Conservation (phyloP, 2,329 filamentous ascomycete genomes). For the Chalaropsis thielavioides region DNA sequence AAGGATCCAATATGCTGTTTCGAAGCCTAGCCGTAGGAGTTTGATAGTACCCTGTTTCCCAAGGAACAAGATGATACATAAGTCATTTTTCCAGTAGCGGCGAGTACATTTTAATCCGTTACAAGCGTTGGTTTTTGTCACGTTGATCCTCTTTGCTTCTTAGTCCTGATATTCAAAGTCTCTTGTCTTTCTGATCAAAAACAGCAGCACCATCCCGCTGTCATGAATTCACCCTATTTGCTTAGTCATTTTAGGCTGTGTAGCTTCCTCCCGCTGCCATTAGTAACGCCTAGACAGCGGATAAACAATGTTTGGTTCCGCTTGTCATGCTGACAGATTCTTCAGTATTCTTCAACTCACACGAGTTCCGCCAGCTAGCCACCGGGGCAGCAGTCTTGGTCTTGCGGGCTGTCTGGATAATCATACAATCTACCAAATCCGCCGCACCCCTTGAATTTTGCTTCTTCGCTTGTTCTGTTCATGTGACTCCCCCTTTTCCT, state of each 20-base stretch:
- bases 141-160: background rate
- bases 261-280: constrained; percentile 3
- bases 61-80: background rate
- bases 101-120: background rate
- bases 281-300: background rate
- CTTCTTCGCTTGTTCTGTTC: background rate
- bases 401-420: background rate
- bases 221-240: background rate
- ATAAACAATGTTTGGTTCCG: background rate
- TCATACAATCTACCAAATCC: background rate
- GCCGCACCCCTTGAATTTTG: background rate
- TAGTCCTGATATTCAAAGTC: background rate
- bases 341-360: background rate
- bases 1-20: background rate
- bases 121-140: background rate
- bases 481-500: background rate
- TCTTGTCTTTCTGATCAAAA: background rate
- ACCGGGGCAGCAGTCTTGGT: background rate
- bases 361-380: background rate
- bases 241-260: background rate
- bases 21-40: background rate
- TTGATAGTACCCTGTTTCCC: background rate
- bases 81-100: background rate
- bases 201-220: background rate
- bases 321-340: background rate